phyloP scores from a whole-genome alignment of 306 rosid species.

The Canavalia ensiformis region DNA sequence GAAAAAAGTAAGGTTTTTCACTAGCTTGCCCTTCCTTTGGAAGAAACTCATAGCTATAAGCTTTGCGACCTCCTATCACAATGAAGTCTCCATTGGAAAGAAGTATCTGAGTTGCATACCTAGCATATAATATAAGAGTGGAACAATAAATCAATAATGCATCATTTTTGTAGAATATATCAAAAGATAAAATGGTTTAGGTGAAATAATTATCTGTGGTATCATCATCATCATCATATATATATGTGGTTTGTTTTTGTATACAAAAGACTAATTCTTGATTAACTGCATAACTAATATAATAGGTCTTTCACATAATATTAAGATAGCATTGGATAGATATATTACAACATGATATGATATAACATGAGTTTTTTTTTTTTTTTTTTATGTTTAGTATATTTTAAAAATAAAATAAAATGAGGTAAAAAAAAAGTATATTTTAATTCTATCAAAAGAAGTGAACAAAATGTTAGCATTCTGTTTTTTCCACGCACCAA shows the following conservation, averaged over 20 bases:
- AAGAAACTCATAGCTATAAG: conserved; percentile 73
- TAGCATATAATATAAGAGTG: neutral
- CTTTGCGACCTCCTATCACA: conserved; percentile 75
- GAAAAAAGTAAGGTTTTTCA: conserved; percentile 34
- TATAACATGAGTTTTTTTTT: too few relatives aligned
- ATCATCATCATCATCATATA: too few relatives aligned
- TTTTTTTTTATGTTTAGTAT: too few relatives aligned
- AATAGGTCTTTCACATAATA: neutral
- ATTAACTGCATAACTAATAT: neutral
- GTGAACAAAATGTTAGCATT: too few relatives aligned
- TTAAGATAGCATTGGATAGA: too few relatives aligned
- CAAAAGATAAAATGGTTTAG: too few relatives aligned
- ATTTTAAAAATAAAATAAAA: too few relatives aligned
- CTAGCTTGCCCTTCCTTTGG: conserved; percentile 58
- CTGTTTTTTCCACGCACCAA: too few relatives aligned
- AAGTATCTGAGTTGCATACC: conserved; percentile 79
- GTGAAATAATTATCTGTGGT: neutral
- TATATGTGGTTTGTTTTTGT: neutral
- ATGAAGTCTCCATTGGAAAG: conserved; percentile 66
- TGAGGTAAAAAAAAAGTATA: too few relatives aligned
- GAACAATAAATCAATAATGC: neutral
- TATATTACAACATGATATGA: too few relatives aligned
- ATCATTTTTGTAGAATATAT: neutral
- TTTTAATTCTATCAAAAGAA: too few relatives aligned
- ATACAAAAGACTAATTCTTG: neutral